These are phyloP conservation scores for Exophiala sp. DNA, from an alignment of 2,329 filamentous ascomycete species.

Conservation along the genomic window DNA sequence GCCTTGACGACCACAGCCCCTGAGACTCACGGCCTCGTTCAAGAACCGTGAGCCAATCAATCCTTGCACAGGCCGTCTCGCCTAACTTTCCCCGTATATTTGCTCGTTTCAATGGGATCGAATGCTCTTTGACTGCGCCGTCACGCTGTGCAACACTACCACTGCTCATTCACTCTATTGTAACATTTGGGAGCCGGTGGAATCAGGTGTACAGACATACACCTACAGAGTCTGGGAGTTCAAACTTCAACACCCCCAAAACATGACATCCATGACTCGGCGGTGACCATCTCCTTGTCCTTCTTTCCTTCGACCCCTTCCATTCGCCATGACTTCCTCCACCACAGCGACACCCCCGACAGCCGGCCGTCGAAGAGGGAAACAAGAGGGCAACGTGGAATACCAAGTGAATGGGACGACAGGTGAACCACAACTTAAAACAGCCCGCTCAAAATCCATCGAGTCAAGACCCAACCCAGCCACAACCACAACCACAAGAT, in stretches of 20 bases:
- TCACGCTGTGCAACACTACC: no score
- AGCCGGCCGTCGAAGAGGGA: constrained; percentile 1
- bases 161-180: no score
- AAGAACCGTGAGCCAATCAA: no score
- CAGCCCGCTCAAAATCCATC: background rate
- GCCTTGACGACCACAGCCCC: no score
- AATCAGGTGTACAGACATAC: no score
- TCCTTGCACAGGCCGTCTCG: no score
- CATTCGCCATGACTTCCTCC: background rate
- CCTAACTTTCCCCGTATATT: background rate
- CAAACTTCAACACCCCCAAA: background rate
- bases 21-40: no score
- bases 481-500: background rate
- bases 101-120: background rate
- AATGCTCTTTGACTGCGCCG: no score
- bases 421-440: background rate
- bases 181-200: no score
- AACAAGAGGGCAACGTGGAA: background rate
- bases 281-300: background rate
- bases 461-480: background rate
- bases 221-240: background rate
- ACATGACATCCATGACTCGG: background rate
- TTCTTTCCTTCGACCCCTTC: background rate
- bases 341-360: background rate
- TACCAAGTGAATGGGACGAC: background rate